phyloP scores from a whole-genome alignment of 805 yeast species.

The Candida railenensis region DNA sequence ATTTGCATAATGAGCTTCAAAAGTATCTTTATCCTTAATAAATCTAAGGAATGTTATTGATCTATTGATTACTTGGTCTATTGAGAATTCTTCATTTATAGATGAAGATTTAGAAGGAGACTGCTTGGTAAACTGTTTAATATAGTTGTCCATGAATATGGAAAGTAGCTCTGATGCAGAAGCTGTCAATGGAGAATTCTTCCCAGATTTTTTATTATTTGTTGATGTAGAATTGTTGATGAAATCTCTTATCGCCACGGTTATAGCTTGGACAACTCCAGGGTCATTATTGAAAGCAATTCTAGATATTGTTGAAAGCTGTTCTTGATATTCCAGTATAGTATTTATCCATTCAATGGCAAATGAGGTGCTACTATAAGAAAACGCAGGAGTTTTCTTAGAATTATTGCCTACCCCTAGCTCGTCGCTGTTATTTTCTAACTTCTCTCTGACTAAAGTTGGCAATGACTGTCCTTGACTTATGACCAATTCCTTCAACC shows the following conservation, averaged over 20 bases:
- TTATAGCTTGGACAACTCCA: constrained; percentile 52
- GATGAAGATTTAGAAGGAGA: constrained; percentile 11
- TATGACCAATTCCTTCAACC: constrained; percentile 46
- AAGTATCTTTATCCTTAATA: constrained; percentile 79
- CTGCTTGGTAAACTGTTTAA: constrained; percentile 32
- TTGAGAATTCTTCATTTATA: constrained; percentile 9
- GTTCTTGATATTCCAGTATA: constrained; percentile 50
- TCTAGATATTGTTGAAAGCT: constrained; percentile 48
- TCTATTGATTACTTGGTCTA: constrained; percentile 43
- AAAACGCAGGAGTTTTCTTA: constrained; percentile 16
- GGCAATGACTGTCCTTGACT: constrained; percentile 44
- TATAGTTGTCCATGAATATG: constrained; percentile 38
- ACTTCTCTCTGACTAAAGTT: constrained; percentile 17
- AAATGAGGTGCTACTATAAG: constrained; percentile 37
- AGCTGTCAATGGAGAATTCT: constrained; percentile 16
- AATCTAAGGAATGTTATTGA: constrained; percentile 65
- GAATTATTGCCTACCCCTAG: constrained; percentile 5
- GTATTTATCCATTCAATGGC: constrained; percentile 71
- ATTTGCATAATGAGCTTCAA: constrained; percentile 80
- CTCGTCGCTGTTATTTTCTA: constrained; percentile 8
- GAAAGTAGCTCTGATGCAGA: constrained; percentile 38
- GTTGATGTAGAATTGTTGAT: constrained; percentile 54
- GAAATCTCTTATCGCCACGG: constrained; percentile 60
- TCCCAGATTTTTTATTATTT: constrained; percentile 34
- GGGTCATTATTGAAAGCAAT: constrained; percentile 50